Base-by-base conservation (phyloP, 129 eudicot species). In the Pulicaria dysenterica region DNA sequence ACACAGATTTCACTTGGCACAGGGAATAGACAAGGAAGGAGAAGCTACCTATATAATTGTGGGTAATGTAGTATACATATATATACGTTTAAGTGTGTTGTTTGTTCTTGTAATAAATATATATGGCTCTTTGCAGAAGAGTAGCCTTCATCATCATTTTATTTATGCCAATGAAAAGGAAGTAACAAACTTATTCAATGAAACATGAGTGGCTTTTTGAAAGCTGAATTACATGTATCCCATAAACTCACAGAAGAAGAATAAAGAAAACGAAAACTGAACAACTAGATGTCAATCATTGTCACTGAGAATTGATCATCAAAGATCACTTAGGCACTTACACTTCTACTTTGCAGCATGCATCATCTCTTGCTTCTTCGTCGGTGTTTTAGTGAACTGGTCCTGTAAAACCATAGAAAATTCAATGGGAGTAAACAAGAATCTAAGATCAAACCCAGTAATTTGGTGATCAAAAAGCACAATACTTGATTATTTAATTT, bases 11-110 rank as follows among this genome's bases (percentile, higher is more conserved):
- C 69, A 77, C 72, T 61, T 53, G 70, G 67, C 57, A 49, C 10
- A 41, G n/a, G 73, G 77, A 54, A 70, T 78, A 78, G 82, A 78
- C 77, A 78, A 70, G 77, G 82, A 54, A 78, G 82, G 82, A 70
- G 81, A 77, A 69, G 43, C 31, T 19, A 51, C 53, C 15, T 70
- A 70, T 78, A 70, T 24, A 59, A 48, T 14, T 19, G 13, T 19
- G 64, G 48, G 31, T 31, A 10, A 14, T 60, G 64, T 69, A 57
- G 73, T 47, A 49, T 57, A 50, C 59, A 24, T 57, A 50, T 69
- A 24, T 59, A 60, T 9, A 11, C 40, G 19, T 41, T 60, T 3
- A 46, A 34, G 48, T 55, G 68, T 51, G 46, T 47, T 55, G 37
- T 12, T 16, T 60, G 19, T 5, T 48, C 4, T 13, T 50, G 47